Evolutionary conservation across 257 asterid species (phyloP).

Genomic region (Penstemon barbatus): DNA sequence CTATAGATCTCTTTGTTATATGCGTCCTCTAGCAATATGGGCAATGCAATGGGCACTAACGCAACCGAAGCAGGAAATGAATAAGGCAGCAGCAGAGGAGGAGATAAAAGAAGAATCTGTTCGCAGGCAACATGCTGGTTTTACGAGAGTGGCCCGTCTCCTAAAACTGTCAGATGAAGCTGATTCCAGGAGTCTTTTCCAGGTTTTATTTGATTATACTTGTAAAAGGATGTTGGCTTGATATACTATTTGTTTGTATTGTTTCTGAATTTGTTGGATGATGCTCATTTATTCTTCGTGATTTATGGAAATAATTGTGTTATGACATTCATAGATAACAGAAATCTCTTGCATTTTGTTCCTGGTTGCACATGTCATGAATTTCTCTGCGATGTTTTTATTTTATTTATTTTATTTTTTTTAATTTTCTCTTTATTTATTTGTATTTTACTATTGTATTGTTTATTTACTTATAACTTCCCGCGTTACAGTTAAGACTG

Average conservation of each 20-base stretch:
- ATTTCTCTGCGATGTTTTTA: no score
- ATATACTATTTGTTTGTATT: background rate
- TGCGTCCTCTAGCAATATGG: conserved; percentile 96
- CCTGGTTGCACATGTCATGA: no score
- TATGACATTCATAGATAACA: no score
- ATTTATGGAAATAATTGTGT: no score
- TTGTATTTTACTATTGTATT: no score
- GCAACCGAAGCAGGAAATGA: conserved; percentile 30
- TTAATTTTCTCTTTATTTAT: no score
- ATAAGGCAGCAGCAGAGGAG: conserved; percentile 43
- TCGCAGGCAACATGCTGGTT: conserved; percentile 69
- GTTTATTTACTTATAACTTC: no score
- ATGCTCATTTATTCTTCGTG: no score
- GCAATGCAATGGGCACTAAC: conserved; percentile 98
- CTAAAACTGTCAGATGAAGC: conserved; percentile 63
- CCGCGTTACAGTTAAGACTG: no score
- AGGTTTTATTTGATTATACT: conserved; percentile 70
- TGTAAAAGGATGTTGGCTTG: conserved; percentile 72
- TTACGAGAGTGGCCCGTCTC: conserved; percentile 72
- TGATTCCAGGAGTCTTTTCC: conserved; percentile 66
- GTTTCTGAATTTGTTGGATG: no score
- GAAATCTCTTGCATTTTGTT: no score
- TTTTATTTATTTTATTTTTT: no score
- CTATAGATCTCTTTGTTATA: conserved; percentile 76
- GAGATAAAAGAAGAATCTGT: conserved; percentile 58